Conservation (phyloP, 441 rosid genomes). For the Geranium incanum region DNA sequence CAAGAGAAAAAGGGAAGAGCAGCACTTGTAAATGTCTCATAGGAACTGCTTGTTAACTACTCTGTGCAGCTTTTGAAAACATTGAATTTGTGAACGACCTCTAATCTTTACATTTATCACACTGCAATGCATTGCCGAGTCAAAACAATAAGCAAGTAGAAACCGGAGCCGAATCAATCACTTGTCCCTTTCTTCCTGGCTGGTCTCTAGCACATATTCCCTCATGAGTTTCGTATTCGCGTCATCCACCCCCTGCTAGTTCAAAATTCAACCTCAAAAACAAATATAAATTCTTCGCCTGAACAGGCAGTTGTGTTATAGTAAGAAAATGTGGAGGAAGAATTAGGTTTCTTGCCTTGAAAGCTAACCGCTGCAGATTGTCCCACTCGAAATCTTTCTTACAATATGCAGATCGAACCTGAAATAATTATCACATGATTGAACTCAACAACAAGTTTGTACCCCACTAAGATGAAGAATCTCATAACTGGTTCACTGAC, state of each 20-base stretch:
- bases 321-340: neutral
- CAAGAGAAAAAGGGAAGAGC: too few species aligned
- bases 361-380: slow-evolving; percentile 46
- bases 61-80: neutral
- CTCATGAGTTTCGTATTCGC: slow-evolving; percentile 67
- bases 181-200: slow-evolving; percentile 31
- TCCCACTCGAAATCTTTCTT: slow-evolving; percentile 89
- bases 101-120: neutral
- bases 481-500: slow-evolving; percentile 24
- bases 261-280: neutral
- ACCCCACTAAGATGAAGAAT: neutral
- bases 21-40: too few species aligned
- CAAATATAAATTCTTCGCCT: too few species aligned
- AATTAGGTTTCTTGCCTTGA: slow-evolving; percentile 33
- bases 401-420: slow-evolving; percentile 81
- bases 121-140: neutral
- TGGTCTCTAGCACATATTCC: slow-evolving; percentile 67
- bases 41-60: too few species aligned
- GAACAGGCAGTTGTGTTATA: neutral
- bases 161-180: slow-evolving; percentile 19
- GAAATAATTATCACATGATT: neutral
- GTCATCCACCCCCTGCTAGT: slow-evolving; percentile 46
- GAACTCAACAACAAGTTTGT: neutral
- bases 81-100: neutral
- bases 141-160: neutral